phyloP scores from a whole-genome alignment of 768 basidiomycete species.

The Strobilomyces dryophilus region DNA sequence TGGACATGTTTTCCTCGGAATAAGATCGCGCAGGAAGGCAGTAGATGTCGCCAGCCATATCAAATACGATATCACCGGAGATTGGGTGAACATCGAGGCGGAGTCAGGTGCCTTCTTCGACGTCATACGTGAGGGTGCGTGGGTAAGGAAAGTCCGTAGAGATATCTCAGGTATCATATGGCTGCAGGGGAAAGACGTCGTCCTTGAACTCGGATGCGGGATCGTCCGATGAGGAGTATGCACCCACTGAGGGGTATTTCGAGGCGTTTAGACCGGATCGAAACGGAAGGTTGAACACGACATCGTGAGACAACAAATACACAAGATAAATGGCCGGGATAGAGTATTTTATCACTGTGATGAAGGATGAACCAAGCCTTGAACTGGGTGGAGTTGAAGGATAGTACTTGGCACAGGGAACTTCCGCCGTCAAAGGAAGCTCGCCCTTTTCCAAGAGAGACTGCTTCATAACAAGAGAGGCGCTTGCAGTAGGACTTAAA shows the following conservation, averaged over 20 bases:
- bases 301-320: slow-evolving; percentile 14
- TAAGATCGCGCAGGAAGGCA: slow-evolving; percentile 52
- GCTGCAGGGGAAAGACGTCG: slow-evolving; percentile 61
- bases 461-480: slow-evolving; percentile 11
- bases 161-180: slow-evolving; percentile 59
- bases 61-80: slow-evolving; percentile 68
- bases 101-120: slow-evolving; percentile 72
- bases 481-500: background rate
- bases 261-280: background rate
- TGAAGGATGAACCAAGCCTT: background rate
- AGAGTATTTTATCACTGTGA: slow-evolving; percentile 15
- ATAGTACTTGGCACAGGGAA: background rate
- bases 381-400: background rate
- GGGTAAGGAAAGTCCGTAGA: slow-evolving; percentile 72
- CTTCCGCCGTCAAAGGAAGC: slow-evolving; percentile 11
- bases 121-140: slow-evolving; percentile 61
- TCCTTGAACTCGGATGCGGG: slow-evolving; percentile 45
- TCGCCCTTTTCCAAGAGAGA: slow-evolving; percentile 17
- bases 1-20: slow-evolving; percentile 24
- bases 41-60: slow-evolving; percentile 72
- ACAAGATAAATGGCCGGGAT: slow-evolving; percentile 19
- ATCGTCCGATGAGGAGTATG: slow-evolving; percentile 19
- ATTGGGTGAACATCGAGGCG: slow-evolving; percentile 69
- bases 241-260: slow-evolving; percentile 3
- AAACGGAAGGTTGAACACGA: background rate